phyloP scores from a whole-genome alignment of 2,329 filamentous ascomycete genomes.

The Ophiocordyceps sinensis region DNA sequence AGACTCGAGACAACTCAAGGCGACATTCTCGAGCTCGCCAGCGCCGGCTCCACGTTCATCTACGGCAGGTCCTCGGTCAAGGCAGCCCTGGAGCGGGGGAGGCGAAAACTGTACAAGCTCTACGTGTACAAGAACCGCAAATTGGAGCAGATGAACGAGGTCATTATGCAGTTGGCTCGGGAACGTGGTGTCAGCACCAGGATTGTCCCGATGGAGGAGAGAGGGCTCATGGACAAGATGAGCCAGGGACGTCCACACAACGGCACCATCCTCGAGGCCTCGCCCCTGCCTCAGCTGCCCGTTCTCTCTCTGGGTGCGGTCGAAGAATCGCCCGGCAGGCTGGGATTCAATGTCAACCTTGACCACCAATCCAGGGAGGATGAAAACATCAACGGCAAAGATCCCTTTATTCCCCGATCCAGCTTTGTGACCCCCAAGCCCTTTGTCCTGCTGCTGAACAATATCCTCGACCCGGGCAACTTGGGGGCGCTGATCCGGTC shows the following conservation, averaged over 20 bases:
- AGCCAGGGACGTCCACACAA: constrained; percentile 76
- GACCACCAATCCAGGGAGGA: constrained; percentile 64
- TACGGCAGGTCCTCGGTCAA: constrained; percentile 74
- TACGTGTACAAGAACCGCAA: constrained; percentile 56
- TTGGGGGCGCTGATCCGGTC: constrained; percentile 79
- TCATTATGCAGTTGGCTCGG: constrained; percentile 31
- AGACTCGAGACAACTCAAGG: no score
- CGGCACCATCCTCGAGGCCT: constrained; percentile 75
- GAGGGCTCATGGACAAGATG: constrained; percentile 69
- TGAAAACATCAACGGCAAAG: constrained; percentile 52
- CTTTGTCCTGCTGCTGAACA: constrained; percentile 59
- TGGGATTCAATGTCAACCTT: constrained; percentile 44
- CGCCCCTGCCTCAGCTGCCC: constrained; percentile 61
- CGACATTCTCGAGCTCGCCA: constrained; percentile 30
- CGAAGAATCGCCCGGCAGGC: constrained; percentile 24
- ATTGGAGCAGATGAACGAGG: constrained; percentile 28
- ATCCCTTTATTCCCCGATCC: constrained; percentile 28
- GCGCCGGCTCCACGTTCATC: constrained; percentile 79
- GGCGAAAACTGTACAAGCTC: constrained; percentile 68
- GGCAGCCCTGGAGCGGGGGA: constrained; percentile 53
- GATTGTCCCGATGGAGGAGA: constrained; percentile 43
- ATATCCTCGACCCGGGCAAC: constrained; percentile 77
- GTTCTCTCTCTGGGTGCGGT: constrained; percentile 42
- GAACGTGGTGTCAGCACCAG: constrained; percentile 37
- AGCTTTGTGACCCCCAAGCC: constrained; percentile 35